Base-by-base conservation (phyloP, 495 filamentous ascomycete genomes). In the Penicillium roqueforti region DNA sequence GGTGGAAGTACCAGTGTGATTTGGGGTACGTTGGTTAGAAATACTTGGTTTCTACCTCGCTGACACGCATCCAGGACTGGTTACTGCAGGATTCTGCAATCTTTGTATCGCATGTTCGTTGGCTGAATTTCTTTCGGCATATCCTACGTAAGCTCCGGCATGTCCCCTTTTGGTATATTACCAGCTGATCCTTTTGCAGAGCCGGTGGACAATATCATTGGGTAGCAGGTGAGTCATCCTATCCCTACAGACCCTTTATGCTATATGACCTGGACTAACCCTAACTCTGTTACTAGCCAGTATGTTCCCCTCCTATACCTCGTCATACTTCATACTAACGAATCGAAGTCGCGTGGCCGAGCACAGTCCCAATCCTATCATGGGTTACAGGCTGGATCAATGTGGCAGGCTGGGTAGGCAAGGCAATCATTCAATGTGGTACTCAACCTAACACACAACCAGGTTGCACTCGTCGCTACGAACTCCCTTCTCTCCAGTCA, bases 301-400 rank as follows among this genome's bases (percentile, higher is more conserved):
- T 71, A 69, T 55, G 68, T 65, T 47, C 1, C 32, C 16, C 19
- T n/a, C 19, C 14, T 3, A 47, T 10, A 1, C 11, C 6, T 3
- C 3, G 0, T 42, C 14, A 5, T 1, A 6, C 23, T 13, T 37
- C 3, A 37, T 6, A 31, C 53, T 56, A 44, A 53, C 38, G 29
- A 40, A 40, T 9, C 2, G 3, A 37, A 73, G 70, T 86, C 29
- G 71, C 75, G 20, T 83, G 78, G 74, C 73, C 73, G 50, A 70
- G 67, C 48, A 86, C 79, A 77, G 80, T 80, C 1, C 79, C 80
- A 4, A 67, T 83, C 16, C 66, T 88, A 7, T 82, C 78, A 9
- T 89, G 82, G 79, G 74, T 83, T n/a, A 86, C 83, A 1, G 86
- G 86, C 1, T 89, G 86, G 86, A 82, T 89, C 56, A 88, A 86